Percentiles rank a stretch among this genome's conserved stretches.
Conservation (phyloP, 768 basidiomycete genomes). For the Boletus eberwhitei region DNA sequence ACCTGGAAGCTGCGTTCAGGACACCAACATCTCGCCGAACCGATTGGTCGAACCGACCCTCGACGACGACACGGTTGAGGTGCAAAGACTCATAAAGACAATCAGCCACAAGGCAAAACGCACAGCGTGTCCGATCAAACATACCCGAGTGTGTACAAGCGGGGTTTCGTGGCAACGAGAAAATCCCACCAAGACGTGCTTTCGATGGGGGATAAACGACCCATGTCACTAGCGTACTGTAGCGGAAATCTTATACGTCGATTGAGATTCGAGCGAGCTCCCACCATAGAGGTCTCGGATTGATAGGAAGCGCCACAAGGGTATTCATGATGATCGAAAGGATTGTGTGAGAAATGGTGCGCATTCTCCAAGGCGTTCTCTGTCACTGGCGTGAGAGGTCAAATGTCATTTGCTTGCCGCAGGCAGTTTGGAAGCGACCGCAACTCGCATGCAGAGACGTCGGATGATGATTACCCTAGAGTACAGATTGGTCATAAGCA, state of each 20-base stretch:
- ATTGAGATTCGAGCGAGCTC: neutral
- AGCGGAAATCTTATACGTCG: neutral
- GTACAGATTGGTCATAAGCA: constrained; percentile 8
- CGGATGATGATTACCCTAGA: constrained; percentile 1
- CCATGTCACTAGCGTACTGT: neutral
- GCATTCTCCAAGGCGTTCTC: no score
- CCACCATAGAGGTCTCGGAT: constrained; percentile 8
- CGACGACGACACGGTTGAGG: neutral
- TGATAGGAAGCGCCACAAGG: constrained; percentile 1
- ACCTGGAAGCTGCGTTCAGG: neutral
- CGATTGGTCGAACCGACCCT: neutral
- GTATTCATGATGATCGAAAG: neutral
- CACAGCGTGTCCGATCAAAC: neutral
- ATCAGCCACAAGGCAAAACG: neutral
- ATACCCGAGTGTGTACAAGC: neutral
- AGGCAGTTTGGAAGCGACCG: neutral
- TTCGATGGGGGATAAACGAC: neutral
- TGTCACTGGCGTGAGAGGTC: neutral
- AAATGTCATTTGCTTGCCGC: neutral
- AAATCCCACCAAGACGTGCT: neutral
- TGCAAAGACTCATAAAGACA: neutral
- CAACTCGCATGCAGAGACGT: constrained; percentile 1
- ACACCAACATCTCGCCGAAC: neutral
- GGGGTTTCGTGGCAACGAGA: neutral
- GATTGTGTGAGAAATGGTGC: neutral